Percentiles rank a stretch among this genome's conserved stretches.
phyloP scores from a whole-genome alignment of 1,284 basidiomycete genomes.

The Leccinum pachyderme region DNA sequence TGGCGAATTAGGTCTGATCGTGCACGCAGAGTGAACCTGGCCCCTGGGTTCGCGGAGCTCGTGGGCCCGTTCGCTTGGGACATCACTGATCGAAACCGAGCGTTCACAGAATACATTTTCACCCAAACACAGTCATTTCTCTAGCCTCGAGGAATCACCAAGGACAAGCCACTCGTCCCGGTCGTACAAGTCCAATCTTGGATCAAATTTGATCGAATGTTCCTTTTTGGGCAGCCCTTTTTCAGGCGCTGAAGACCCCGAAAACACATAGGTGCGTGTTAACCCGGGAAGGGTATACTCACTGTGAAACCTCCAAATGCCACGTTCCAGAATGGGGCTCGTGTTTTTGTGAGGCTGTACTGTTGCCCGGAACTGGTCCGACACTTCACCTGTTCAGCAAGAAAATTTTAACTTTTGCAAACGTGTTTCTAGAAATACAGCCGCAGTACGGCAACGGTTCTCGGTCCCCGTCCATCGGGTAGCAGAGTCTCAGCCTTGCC shows the following conservation, averaged over 20 bases:
- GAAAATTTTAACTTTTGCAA: slow-evolving; percentile 15
- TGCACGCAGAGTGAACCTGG: slow-evolving; percentile 27
- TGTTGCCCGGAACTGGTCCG: slow-evolving; percentile 14
- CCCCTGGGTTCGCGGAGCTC: slow-evolving; percentile 36
- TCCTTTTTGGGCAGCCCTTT: slow-evolving; percentile 25
- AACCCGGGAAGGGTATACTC: slow-evolving; percentile 36
- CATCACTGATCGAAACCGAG: slow-evolving; percentile 26
- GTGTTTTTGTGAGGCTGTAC: slow-evolving; percentile 29
- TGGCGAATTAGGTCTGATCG: slow-evolving; percentile 35
- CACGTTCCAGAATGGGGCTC: slow-evolving; percentile 18
- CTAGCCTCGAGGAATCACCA: slow-evolving; percentile 22
- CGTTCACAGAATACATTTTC: slow-evolving; percentile 26
- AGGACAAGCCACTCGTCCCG: slow-evolving; percentile 15
- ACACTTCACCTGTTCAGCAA: slow-evolving; percentile 10
- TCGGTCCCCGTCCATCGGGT: slow-evolving; percentile 16
- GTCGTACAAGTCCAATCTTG: slow-evolving; percentile 24
- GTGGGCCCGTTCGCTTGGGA: slow-evolving; percentile 30
- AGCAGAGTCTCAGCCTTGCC: slow-evolving; percentile 12
- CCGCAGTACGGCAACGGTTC: slow-evolving; percentile 9
- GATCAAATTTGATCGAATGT: slow-evolving; percentile 24
- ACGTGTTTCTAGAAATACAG: slow-evolving; percentile 12
- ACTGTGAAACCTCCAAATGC: slow-evolving; percentile 15
- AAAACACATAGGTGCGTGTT: slow-evolving; percentile 27
- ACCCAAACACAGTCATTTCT: slow-evolving; percentile 22
- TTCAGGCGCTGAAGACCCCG: slow-evolving; percentile 28